Evolutionary conservation across 192 early-diverging fungal species (phyloP).

Genomic region (Linnemannia schmuckeri): DNA sequence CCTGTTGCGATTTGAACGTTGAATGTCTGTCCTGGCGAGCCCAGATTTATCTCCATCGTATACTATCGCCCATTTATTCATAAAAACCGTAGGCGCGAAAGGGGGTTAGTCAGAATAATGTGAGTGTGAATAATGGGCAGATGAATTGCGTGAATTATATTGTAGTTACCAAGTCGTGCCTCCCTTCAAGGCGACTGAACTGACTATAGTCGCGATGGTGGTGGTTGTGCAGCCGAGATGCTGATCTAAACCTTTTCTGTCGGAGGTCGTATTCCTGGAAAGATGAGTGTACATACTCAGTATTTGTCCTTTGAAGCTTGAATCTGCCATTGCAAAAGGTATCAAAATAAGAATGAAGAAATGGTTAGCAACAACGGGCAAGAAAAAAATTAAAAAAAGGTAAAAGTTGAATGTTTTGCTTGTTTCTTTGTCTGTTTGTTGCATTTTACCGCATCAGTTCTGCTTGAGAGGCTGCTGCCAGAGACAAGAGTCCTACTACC

Average conservation of each 20-base stretch:
- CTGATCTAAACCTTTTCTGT: neutral
- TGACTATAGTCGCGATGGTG: neutral
- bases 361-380: neutral
- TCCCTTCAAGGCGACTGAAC: neutral
- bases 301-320: neutral
- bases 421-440: too few species aligned
- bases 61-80: neutral
- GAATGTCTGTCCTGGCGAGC: constrained; percentile 89
- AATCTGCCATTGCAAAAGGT: neutral
- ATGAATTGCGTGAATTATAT: neutral
- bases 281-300: neutral
- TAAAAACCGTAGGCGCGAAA: too few species aligned
- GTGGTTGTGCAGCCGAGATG: neutral
- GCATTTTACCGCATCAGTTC: constrained; percentile 15
- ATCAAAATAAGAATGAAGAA: neutral
- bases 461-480: constrained; percentile 8
- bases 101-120: too few species aligned
- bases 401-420: too few species aligned
- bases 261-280: neutral
- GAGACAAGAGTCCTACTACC: constrained; percentile 4
- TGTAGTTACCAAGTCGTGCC: neutral
- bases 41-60: constrained; percentile 75
- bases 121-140: too few species aligned
- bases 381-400: neutral
- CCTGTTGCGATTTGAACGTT: constrained; percentile 92